phyloP scores from a whole-genome alignment of 257 asterid species.

The Ligustrum vulgare region DNA sequence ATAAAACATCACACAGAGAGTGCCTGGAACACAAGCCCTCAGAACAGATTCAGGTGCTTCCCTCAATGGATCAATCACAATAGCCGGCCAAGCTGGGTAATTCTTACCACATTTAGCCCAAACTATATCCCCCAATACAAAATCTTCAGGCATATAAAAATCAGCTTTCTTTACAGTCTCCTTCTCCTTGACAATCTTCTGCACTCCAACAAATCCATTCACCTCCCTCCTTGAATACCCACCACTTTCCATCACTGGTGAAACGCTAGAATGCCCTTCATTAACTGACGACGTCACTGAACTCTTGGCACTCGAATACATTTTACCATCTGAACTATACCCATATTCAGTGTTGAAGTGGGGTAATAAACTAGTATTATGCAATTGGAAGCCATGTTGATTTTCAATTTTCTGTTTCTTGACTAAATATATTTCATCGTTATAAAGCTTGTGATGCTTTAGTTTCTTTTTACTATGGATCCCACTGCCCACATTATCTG shows the following conservation, averaged over 20 bases:
- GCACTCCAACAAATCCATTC: conserved; percentile 26
- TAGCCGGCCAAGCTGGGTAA: conserved; percentile 95
- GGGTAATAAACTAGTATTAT: conserved; percentile 35
- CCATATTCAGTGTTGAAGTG: background rate
- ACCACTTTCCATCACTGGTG: conserved; percentile 41
- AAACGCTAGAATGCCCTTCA: conserved; percentile 45
- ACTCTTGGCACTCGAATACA: conserved; percentile 48
- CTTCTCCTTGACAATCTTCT: conserved; percentile 39
- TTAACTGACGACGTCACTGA: conserved; percentile 54
- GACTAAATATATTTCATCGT: conserved; percentile 33
- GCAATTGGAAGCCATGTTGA: conserved; percentile 31
- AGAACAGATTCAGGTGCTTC: conserved; percentile 81
- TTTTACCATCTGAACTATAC: background rate
- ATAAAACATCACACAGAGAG: conserved; percentile 90
- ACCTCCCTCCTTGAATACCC: conserved; percentile 8
- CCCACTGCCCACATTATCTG: conserved; percentile 28
- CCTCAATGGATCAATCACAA: conserved; percentile 70
- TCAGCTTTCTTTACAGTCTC: conserved; percentile 45
- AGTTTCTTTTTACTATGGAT: conserved; percentile 31
- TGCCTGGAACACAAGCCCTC: conserved; percentile 74
- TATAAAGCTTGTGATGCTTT: conserved; percentile 36
- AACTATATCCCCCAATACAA: conserved; percentile 66
- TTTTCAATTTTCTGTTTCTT: conserved; percentile 41
- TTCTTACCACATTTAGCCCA: conserved; percentile 96
- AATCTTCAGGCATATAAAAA: conserved; percentile 60